Conservation (phyloP, 768 basidiomycete genomes). For the Cystobasidiopsis lactophilus region DNA sequence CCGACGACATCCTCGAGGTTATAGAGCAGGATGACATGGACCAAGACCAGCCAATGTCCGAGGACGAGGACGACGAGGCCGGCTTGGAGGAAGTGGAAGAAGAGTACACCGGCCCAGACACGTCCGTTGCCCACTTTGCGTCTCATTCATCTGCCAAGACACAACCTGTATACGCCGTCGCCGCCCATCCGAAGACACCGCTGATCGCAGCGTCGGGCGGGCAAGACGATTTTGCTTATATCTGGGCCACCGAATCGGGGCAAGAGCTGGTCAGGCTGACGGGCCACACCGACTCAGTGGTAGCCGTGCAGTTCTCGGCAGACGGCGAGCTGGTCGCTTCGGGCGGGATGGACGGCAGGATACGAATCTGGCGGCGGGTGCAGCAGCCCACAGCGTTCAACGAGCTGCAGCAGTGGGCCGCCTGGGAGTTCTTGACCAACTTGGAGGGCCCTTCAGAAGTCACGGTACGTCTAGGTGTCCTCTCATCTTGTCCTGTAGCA, state of each 20-base stretch:
- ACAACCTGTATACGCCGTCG: constrained; percentile 60
- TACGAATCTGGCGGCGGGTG: constrained; percentile 74
- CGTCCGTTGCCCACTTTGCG: constrained; percentile 24
- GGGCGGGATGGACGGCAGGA: constrained; percentile 93
- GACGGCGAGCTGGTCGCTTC: constrained; percentile 89
- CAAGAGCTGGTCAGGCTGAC: constrained; percentile 61
- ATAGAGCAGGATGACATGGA: constrained; percentile 16
- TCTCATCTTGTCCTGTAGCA: too few relatives aligned
- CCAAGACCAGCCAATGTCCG: too few relatives aligned
- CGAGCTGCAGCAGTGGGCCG: constrained; percentile 45
- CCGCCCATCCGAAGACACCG: constrained; percentile 55
- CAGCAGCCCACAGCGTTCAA: constrained; percentile 13
- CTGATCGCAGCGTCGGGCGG: constrained; percentile 77
- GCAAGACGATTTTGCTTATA: constrained; percentile 81
- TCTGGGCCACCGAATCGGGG: constrained; percentile 72
- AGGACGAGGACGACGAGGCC: constrained; percentile 16
- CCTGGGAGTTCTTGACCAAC: constrained; percentile 87
- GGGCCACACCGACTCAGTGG: constrained; percentile 84
- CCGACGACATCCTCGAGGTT: constrained; percentile 3
- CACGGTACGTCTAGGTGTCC: constrained; percentile 35
- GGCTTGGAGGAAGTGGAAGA: constrained; percentile 27
- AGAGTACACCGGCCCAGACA: constrained; percentile 13
- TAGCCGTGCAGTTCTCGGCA: constrained; percentile 47
- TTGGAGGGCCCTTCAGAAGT: constrained; percentile 89
- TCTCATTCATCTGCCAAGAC: constrained; percentile 29